Evolutionary conservation across 1,284 basidiomycete species (phyloP).

Genomic region (Xanthoconium separans): DNA sequence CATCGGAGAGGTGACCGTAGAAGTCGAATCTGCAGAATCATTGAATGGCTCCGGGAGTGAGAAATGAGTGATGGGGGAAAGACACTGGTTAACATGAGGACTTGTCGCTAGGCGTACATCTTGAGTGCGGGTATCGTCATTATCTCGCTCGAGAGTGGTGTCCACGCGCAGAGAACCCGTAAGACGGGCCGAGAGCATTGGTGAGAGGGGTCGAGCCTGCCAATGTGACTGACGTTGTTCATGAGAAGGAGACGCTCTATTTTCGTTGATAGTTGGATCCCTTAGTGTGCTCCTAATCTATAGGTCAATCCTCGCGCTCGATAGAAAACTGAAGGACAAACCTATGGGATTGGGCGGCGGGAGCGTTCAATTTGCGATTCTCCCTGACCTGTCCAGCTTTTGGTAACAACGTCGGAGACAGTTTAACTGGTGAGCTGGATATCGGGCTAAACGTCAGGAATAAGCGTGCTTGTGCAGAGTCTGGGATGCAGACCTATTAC

Average conservation of each 20-base stretch:
- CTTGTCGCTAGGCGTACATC: neutral
- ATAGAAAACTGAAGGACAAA: conserved; percentile 1
- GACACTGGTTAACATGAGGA: conserved; percentile 4
- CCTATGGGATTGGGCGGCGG: conserved; percentile 4
- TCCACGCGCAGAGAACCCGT: conserved; percentile 5
- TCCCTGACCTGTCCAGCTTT: neutral
- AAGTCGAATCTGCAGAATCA: neutral
- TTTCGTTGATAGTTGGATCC: neutral
- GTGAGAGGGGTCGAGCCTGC: conserved; percentile 2
- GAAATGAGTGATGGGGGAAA: conserved; percentile 23
- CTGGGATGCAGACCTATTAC: neutral
- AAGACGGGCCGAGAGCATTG: neutral
- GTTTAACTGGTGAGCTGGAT: neutral
- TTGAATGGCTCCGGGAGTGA: conserved; percentile 15
- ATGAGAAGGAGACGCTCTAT: neutral
- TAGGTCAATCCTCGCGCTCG: conserved; percentile 3
- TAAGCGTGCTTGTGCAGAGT: neutral
- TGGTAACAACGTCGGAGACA: neutral
- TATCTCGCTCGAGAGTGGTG: neutral
- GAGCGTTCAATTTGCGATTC: neutral
- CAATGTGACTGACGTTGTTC: neutral
- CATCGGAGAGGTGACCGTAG: neutral
- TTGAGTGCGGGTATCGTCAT: neutral
- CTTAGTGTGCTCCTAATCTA: neutral
- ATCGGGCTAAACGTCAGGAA: neutral